phyloP scores from a whole-genome alignment of 2,329 filamentous ascomycete species.

The Dothiorella sarmentorum region DNA sequence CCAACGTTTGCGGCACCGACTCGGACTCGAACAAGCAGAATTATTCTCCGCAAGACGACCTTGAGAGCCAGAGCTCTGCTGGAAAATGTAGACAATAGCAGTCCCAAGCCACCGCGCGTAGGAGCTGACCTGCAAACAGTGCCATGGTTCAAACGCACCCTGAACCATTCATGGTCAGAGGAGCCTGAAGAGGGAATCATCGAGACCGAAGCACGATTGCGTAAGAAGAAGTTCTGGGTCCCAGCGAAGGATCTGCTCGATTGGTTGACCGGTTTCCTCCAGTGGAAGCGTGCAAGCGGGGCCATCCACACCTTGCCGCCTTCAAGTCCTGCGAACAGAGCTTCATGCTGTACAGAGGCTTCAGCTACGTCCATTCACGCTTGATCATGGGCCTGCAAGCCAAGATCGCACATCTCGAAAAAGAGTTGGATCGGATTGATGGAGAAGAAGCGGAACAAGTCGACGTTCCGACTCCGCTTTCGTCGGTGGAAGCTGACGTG shows the following conservation, averaged over 20 bases:
- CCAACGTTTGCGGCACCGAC: too few species aligned
- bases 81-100: too few species aligned
- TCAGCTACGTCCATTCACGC: slow-evolving; percentile 30
- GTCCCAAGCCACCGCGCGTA: too few species aligned
- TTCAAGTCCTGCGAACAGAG: slow-evolving; percentile 31
- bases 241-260: too few species aligned
- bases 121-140: too few species aligned
- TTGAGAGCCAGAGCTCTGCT: too few species aligned
- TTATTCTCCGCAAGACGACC: too few species aligned
- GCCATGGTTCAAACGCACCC: too few species aligned
- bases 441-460: slow-evolving; percentile 2
- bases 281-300: slow-evolving; percentile 27
- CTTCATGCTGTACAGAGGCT: slow-evolving; percentile 32
- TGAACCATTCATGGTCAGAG: neutral
- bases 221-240: slow-evolving; percentile 3
- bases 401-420: slow-evolving; percentile 26
- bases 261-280: too few species aligned
- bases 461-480: too few species aligned
- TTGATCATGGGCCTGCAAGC: slow-evolving; percentile 27
- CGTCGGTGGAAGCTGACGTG: neutral
- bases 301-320: slow-evolving; percentile 29
- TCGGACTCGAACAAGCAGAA: too few species aligned
- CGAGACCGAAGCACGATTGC: neutral
- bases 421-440: slow-evolving; percentile 26
- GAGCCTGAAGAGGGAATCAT: neutral